These are phyloP conservation scores for Akanthomyces uredinophilus DNA, from an alignment of 2,329 filamentous ascomycete genomes.

Conservation along the genomic window DNA sequence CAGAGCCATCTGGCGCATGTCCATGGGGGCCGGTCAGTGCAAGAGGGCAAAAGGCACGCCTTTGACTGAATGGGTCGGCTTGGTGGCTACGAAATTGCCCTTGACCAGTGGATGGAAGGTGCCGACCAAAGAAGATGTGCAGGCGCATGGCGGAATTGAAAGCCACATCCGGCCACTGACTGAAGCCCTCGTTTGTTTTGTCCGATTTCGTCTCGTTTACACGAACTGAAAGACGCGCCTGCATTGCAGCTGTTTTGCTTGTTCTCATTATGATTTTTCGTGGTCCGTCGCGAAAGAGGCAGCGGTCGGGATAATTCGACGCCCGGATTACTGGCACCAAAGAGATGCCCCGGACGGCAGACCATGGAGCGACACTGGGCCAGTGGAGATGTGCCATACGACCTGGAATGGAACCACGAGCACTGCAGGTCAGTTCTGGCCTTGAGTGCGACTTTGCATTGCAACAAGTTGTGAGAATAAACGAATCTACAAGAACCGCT, in stretches of 20 bases:
- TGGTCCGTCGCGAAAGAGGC: neutral
- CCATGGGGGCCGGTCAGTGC: constrained; percentile 1
- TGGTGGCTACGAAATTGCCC: neutral
- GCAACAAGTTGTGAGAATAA: constrained; percentile 5
- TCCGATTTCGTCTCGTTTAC: constrained; percentile 3
- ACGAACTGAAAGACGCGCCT: neutral
- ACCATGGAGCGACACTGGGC: neutral
- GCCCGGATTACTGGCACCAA: constrained; percentile 1
- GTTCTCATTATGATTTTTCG: neutral
- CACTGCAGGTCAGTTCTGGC: neutral
- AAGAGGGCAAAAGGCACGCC: neutral
- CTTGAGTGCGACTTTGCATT: neutral
- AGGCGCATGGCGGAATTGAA: neutral
- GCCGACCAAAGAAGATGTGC: too few relatives aligned
- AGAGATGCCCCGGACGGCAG: neutral
- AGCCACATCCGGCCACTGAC: neutral
- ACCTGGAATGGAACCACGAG: neutral
- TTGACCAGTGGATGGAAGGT: too few relatives aligned
- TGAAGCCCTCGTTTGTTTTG: constrained; percentile 2
- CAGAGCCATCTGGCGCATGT: constrained; percentile 5
- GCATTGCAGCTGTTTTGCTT: neutral
- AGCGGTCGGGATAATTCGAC: constrained; percentile 1
- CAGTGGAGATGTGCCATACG: neutral
- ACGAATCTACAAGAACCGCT: neutral
- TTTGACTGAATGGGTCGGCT: neutral